Percentiles rank a stretch among this genome's conserved stretches.
phyloP scores from a whole-genome alignment of 805 yeast species.

The Lipomyces yamadae region DNA sequence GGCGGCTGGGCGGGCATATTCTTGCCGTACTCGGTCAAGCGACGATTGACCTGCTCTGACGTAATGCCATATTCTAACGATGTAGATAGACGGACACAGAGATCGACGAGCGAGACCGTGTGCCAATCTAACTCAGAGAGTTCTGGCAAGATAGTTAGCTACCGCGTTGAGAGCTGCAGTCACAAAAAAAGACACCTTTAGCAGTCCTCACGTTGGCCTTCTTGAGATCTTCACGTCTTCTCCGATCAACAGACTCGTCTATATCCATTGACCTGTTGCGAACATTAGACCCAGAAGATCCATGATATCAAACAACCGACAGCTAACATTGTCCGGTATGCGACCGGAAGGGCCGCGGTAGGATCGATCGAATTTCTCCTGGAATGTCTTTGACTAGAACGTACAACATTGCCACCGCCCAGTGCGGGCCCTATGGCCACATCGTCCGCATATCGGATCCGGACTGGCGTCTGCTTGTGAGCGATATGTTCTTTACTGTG shows the following conservation, averaged over 20 bases:
- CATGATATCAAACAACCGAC: not conserved
- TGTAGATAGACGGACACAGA: conserved; percentile 2
- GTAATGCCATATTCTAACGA: not conserved
- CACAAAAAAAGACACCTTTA: not conserved
- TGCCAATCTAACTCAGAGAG: conserved; percentile 8
- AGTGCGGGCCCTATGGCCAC: too few species aligned
- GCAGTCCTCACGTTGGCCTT: not conserved
- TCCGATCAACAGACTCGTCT: not conserved
- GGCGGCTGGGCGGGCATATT: conserved; percentile 46
- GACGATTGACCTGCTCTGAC: not conserved
- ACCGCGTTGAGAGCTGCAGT: not conserved
- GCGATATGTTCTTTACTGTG: too few species aligned
- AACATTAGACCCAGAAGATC: too few species aligned
- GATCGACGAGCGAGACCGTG: not conserved
- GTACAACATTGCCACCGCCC: too few species aligned
- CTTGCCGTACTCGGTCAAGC: conserved; percentile 7
- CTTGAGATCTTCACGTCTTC: not conserved
- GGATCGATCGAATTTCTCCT: conserved; percentile 11
- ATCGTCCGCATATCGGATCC: too few species aligned
- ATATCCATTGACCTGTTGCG: conserved; percentile 7
- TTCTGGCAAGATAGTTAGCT: not conserved
- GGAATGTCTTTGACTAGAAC: too few species aligned
- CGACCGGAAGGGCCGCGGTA: conserved; percentile 2
- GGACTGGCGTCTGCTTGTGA: too few species aligned
- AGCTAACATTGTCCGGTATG: conserved; percentile 6